Percentiles rank a stretch among this genome's conserved stretches.
These are phyloP conservation scores for Fusarium temperatum DNA, from an alignment of 2,329 filamentous ascomycete genomes.

Conservation along the genomic window DNA sequence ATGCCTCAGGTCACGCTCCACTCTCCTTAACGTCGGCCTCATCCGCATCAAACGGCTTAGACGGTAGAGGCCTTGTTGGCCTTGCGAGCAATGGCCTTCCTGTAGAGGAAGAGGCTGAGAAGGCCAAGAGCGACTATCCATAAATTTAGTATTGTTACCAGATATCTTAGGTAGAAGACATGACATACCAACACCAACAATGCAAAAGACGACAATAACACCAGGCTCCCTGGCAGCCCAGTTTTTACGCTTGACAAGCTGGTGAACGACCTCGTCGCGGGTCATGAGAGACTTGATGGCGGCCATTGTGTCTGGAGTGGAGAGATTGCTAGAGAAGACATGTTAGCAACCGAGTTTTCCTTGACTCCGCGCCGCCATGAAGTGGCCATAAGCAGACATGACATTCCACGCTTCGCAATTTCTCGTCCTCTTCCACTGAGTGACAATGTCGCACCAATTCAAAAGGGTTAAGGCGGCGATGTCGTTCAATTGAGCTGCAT, in stretches of 20 bases:
- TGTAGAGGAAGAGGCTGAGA: slow-evolving; percentile 45
- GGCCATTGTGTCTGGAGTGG: slow-evolving; percentile 51
- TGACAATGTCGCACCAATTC: slow-evolving; percentile 12
- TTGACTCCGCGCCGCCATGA: not conserved
- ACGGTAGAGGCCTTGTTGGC: slow-evolving; percentile 45
- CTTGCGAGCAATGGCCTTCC: slow-evolving; percentile 46
- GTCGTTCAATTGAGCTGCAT: slow-evolving; percentile 18
- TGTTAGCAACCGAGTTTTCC: slow-evolving; percentile 5
- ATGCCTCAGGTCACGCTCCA: slow-evolving; percentile 38
- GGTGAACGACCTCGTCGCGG: slow-evolving; percentile 50
- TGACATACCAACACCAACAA: slow-evolving; percentile 52
- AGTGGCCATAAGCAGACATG: not conserved
- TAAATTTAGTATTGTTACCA: slow-evolving; percentile 21
- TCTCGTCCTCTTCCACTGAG: slow-evolving; percentile 18
- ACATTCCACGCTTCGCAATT: not conserved
- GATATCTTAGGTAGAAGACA: not conserved
- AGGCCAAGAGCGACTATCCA: slow-evolving; percentile 47
- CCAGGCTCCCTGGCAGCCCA: slow-evolving; percentile 52
- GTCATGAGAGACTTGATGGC: slow-evolving; percentile 51
- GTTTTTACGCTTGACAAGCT: slow-evolving; percentile 54
- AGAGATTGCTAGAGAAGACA: slow-evolving; percentile 39
- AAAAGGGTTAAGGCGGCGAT: not conserved
- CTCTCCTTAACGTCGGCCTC: slow-evolving; percentile 24
- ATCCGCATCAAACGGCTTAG: slow-evolving; percentile 23
- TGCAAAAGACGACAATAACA: slow-evolving; percentile 56